These are phyloP conservation scores for Perkinsus chesapeaki DNA, from an alignment of 169 alveolate genomes.

Conservation along the genomic window DNA sequence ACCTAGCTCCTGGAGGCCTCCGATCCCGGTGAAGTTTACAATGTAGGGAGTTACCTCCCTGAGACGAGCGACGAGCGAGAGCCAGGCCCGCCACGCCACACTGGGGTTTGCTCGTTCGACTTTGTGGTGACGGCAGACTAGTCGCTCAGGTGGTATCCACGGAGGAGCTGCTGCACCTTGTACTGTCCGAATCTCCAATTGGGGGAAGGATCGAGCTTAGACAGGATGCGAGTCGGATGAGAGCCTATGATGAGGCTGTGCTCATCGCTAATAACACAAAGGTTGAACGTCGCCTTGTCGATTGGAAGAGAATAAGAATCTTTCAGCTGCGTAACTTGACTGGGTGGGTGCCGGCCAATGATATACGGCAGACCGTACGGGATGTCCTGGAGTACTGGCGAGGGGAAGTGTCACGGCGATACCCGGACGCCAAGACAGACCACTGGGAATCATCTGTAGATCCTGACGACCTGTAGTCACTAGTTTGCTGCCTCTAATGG, in stretches of 20 bases:
- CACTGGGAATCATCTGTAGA: background rate
- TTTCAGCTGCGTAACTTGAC: background rate
- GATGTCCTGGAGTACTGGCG: conserved; percentile 8
- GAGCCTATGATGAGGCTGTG: background rate
- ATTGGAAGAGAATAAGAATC: background rate
- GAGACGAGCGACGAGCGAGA: background rate
- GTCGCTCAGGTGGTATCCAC: background rate
- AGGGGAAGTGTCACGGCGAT: conserved; percentile 3
- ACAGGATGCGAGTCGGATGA: background rate
- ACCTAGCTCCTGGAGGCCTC: background rate
- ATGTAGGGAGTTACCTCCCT: background rate
- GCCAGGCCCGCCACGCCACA: background rate
- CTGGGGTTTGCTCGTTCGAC: background rate
- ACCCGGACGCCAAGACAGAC: background rate
- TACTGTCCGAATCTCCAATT: background rate
- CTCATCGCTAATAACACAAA: conserved; percentile 10
- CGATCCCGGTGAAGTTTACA: conserved; percentile 11
- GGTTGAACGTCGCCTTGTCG: background rate
- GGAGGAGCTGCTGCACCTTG: background rate
- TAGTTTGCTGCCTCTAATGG: too few species aligned
- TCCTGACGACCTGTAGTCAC: too few species aligned
- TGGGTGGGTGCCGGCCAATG: conserved; percentile 3
- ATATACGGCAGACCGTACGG: background rate
- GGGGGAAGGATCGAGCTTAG: background rate
- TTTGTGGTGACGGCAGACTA: background rate